phyloP scores from a whole-genome alignment of 345 rosid species.

The Sonneratia alba region DNA sequence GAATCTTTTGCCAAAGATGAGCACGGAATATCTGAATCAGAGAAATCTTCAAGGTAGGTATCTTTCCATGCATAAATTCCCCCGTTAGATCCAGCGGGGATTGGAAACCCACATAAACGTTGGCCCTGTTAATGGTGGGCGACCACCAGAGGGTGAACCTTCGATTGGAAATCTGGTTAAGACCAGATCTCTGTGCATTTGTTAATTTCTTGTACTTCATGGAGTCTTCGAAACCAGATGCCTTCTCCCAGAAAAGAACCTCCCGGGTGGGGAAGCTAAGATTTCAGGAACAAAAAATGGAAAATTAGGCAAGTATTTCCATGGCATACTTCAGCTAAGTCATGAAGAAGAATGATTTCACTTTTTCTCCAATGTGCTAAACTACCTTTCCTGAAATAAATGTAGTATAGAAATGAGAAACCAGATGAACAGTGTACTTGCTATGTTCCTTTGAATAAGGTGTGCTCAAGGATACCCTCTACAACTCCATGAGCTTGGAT shows the following conservation, averaged over 20 bases:
- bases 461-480: constrained; percentile 98
- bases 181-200: constrained; percentile 99
- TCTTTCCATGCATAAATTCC: constrained; percentile 98
- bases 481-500: constrained; percentile 99
- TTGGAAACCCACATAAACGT: constrained; percentile 98
- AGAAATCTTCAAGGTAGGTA: constrained; percentile 95
- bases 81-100: constrained; percentile 98
- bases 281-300: too few species aligned
- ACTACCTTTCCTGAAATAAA: too few species aligned
- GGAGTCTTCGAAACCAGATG: constrained; percentile 98
- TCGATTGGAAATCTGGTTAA: constrained; percentile 94
- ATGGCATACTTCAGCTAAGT: too few species aligned
- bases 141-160: constrained; percentile 99
- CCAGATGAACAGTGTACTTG: too few species aligned
- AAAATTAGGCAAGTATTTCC: too few species aligned
- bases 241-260: constrained; percentile 99
- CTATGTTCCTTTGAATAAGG: constrained; percentile 92
- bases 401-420: too few species aligned
- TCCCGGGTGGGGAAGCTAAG: constrained; percentile 87
- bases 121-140: constrained; percentile 95
- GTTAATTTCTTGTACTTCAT: constrained; percentile 98
- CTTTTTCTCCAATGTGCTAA: too few species aligned
- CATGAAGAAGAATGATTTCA: too few species aligned
- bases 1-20: constrained; percentile 98
- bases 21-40: constrained; percentile 98